Base-by-base conservation (phyloP, 495 filamentous ascomycete species). In the Pseudomonodictys pantanalensis region DNA sequence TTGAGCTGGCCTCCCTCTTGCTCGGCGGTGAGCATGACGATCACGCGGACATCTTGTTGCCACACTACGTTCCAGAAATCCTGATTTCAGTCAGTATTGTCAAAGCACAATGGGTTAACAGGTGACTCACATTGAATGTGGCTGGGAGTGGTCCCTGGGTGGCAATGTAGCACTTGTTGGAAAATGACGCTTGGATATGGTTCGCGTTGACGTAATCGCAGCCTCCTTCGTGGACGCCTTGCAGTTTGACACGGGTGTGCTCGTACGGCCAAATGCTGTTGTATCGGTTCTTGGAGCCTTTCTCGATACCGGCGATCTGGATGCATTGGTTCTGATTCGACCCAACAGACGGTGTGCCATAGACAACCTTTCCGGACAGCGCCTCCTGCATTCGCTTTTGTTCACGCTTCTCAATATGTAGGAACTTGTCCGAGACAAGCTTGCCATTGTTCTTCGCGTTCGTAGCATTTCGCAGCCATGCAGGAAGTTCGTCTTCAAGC, bases 171-270 rank as follows among this genome's bases (percentile, higher is more conserved):
- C 85, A 81, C 73, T 91, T 96, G 71, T 90, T 82, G 64, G 88
- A 92, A 64, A 86, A 78, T 51, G 81, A 79, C 8, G 91, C 80
- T 68, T 87, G 85, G 54, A 97, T 75, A 58, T 95, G 83, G 72
- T 88, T 97, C 9, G 91, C 93, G 71, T 98, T 98, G 71, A 98
- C 85, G 71, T 98, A 98, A 71, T 98, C 93, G 74, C 92, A 96
- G 32, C 74, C 81, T 1, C 87, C 88, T n/a, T 79, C 75, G 0
- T 80, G 77, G 30, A 87, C 79, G 42, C 82, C 84, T 57, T 88
- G 79, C 17, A 98, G 77, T 53, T 81, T 88, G 41, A 98, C 93
- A 47, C 93, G 77, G 4, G 91, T 83, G 72, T 98, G 93, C 69
- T 98, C 93, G 67, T 95, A 98, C 4, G 93, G 93, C 73, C 95